These are phyloP conservation scores for Ophiostoma sp. DNA, from an alignment of 2,329 filamentous ascomycete genomes.

Conservation along the genomic window DNA sequence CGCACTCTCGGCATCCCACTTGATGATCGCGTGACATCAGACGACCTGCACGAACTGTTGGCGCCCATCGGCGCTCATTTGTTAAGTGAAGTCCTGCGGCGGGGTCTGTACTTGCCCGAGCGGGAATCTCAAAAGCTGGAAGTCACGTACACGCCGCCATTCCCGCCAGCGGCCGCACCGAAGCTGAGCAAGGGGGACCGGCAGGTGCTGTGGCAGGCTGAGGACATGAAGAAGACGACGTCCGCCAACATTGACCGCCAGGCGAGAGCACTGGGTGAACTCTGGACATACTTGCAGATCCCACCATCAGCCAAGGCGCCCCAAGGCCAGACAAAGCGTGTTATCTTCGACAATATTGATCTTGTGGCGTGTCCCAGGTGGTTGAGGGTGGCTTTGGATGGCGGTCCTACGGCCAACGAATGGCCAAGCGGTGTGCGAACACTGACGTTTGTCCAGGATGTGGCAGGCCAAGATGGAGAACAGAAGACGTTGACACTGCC, in stretches of 20 bases:
- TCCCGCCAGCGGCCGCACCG: slow-evolving; percentile 55
- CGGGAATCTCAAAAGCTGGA: neutral
- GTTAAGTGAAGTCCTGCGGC: slow-evolving; percentile 65
- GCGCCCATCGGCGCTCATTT: slow-evolving; percentile 67
- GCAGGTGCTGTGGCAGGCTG: slow-evolving; percentile 57
- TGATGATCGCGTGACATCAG: slow-evolving; percentile 45
- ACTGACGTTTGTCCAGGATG: slow-evolving; percentile 26
- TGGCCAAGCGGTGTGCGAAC: neutral
- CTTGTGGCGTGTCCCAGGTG: slow-evolving; percentile 28
- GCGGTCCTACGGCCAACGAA: neutral
- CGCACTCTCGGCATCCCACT: slow-evolving; percentile 47
- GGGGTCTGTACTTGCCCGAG: slow-evolving; percentile 61
- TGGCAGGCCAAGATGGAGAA: neutral
- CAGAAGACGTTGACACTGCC: slow-evolving; percentile 23
- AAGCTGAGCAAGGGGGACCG: slow-evolving; percentile 69
- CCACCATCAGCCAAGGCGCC: neutral
- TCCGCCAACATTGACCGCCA: slow-evolving; percentile 56
- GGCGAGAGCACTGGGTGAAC: slow-evolving; percentile 60
- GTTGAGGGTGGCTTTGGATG: neutral
- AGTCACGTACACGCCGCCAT: slow-evolving; percentile 44
- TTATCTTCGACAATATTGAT: slow-evolving; percentile 44
- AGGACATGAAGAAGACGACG: slow-evolving; percentile 45
- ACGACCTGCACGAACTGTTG: slow-evolving; percentile 52
- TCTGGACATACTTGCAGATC: slow-evolving; percentile 57
- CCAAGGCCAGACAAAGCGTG: slow-evolving; percentile 34